A percentile compares a stretch with the other conserved stretches of the same genome.
Conservation (phyloP, 1,284 basidiomycete species). For the Golubevia sp. region DNA sequence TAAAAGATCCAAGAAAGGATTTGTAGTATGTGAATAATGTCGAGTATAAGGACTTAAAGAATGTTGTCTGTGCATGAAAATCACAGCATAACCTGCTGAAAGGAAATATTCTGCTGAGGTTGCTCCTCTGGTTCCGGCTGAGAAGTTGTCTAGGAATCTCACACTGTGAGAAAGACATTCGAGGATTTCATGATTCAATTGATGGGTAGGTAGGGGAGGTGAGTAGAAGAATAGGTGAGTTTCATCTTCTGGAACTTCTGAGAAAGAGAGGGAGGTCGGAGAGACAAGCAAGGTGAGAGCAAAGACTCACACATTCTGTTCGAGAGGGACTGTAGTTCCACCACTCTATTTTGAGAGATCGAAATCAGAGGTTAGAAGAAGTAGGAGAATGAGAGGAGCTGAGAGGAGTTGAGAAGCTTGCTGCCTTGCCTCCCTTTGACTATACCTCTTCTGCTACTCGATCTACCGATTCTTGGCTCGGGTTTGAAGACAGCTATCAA, state of each 20-base stretch:
- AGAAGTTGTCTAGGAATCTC: slow-evolving; percentile 97
- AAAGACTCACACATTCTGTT: slow-evolving; percentile 41
- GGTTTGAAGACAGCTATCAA: background rate
- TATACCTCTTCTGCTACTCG: background rate
- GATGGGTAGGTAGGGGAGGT: background rate
- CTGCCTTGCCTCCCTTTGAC: background rate
- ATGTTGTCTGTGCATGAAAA: slow-evolving; percentile 97
- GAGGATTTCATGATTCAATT: too few species aligned
- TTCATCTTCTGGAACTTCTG: background rate
- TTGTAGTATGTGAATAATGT: slow-evolving; percentile 96
- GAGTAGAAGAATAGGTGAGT: slow-evolving; percentile 2
- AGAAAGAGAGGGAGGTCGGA: background rate
- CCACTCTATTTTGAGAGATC: too few species aligned
- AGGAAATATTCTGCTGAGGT: slow-evolving; percentile 98
- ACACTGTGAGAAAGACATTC: slow-evolving; percentile 71
- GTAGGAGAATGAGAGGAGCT: slow-evolving; percentile 5
- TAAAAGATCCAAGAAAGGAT: slow-evolving; percentile 96
- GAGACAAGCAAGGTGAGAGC: background rate
- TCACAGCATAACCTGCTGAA: slow-evolving; percentile 87
- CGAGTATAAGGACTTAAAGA: slow-evolving; percentile 94
- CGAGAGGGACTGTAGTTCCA: slow-evolving; percentile 56
- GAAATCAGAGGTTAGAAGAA: too few species aligned
- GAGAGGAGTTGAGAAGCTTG: slow-evolving; percentile 11
- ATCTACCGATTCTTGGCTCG: too few species aligned
- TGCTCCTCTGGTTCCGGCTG: slow-evolving; percentile 93